A percentile compares a stretch with the other conserved stretches of the same genome.
Conservation (phyloP, 495 filamentous ascomycete species). For the Friedmanniomyces endolithicus region DNA sequence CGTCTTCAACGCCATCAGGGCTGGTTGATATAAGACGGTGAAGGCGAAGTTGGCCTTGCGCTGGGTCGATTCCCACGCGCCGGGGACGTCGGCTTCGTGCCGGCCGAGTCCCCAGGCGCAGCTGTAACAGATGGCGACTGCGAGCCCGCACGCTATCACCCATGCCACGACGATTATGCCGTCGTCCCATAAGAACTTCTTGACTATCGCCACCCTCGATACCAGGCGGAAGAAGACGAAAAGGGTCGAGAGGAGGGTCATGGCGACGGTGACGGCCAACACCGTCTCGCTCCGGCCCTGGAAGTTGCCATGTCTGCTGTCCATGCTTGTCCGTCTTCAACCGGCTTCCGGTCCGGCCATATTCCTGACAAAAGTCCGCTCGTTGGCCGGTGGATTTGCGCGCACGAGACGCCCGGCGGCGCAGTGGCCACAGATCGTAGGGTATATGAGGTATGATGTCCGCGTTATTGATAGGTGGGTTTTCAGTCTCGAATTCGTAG, state of each 20-base stretch:
- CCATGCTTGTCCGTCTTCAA: slow-evolving; percentile 5
- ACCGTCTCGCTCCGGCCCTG: slow-evolving; percentile 47
- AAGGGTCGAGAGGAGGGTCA: slow-evolving; percentile 51
- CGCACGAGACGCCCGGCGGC: no score
- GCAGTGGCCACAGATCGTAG: no score
- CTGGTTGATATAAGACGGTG: slow-evolving; percentile 79
- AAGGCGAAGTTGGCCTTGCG: slow-evolving; percentile 67
- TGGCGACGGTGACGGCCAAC: slow-evolving; percentile 59
- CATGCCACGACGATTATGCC: slow-evolving; percentile 75
- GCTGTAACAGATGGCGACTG: slow-evolving; percentile 63
- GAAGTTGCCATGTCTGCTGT: slow-evolving; percentile 14
- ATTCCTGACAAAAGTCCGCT: not conserved
- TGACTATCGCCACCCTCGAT: slow-evolving; percentile 61
- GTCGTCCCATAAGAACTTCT: slow-evolving; percentile 59
- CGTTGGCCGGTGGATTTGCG: not conserved
- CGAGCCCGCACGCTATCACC: slow-evolving; percentile 65
- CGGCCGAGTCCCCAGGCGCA: slow-evolving; percentile 59
- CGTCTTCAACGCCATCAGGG: slow-evolving; percentile 77
- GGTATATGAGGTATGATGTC: no score
- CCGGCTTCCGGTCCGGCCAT: not conserved
- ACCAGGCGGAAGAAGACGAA: slow-evolving; percentile 63
- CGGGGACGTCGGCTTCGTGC: slow-evolving; percentile 53
- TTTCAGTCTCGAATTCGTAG: not conserved
- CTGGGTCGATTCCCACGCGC: slow-evolving; percentile 36
- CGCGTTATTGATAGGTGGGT: not conserved